Conservation (phyloP, 1,284 basidiomycete genomes). For the Chondrostereum purpureum region DNA sequence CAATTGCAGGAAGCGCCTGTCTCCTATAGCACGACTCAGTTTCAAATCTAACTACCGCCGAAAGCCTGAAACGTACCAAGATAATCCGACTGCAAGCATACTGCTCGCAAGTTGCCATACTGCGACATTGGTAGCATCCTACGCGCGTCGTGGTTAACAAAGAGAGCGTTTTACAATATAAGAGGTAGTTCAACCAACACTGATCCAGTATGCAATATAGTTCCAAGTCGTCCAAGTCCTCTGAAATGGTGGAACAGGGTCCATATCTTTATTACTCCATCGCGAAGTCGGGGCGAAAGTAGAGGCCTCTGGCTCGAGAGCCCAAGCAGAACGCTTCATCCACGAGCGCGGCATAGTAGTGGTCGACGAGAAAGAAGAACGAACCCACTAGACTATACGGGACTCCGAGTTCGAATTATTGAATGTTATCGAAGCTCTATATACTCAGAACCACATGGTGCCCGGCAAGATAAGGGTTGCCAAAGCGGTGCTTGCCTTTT, state of each 20-base stretch:
- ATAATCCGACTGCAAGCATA: conserved; percentile 61
- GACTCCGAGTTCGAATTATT: no score
- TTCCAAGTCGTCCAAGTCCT: conserved; percentile 62
- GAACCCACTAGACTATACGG: no score
- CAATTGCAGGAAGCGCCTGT: conserved; percentile 43
- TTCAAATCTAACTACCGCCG: neutral
- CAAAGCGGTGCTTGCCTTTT: no score
- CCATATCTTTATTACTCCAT: conserved; percentile 74
- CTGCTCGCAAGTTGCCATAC: conserved; percentile 47
- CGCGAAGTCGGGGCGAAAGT: conserved; percentile 43
- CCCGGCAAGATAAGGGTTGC: no score
- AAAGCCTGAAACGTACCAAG: conserved; percentile 35
- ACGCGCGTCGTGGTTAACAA: conserved; percentile 17
- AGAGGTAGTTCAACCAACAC: neutral
- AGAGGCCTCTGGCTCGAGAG: conserved; percentile 39
- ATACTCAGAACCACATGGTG: no score
- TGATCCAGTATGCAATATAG: conserved; percentile 58
- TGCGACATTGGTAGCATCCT: conserved; percentile 49
- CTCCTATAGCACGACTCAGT: conserved; percentile 30
- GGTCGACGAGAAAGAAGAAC: neutral
- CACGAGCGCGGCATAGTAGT: neutral
- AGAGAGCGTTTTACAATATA: neutral
- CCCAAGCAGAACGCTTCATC: conserved; percentile 25
- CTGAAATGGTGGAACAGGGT: conserved; percentile 51
- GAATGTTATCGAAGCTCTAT: no score